Base-by-base conservation (phyloP, 306 rosid genomes). In the Quercus ilex region DNA sequence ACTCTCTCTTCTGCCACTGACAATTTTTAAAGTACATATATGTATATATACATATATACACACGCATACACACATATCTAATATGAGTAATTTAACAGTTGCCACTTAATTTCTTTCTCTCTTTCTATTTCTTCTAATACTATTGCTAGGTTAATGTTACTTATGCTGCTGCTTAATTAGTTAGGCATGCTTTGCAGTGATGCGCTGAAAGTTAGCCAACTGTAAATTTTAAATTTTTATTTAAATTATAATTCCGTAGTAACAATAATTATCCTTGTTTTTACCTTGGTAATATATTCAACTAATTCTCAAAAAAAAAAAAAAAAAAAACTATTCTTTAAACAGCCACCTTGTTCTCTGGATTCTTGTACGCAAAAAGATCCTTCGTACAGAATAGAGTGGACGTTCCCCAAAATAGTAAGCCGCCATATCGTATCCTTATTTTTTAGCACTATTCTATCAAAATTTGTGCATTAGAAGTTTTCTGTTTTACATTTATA, bases 111-210 rank as follows among this genome's bases (percentile, higher is more conserved):
- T 75, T 77, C 81, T 78, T 71, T 77, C 73, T 79, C 80, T 79
- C 83, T 85, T 81, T 79, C 80, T 80, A 51, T 19, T 14, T 13
- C 52, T 71, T 38, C 1, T n/a, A 35, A 18, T 89, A 83, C 79
- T 83, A 86, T 84, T 83, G 84, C 74, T 74, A 80, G 59, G 81
- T 55, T 28, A 25, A 15, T 28, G n/a, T 15, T 28, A 7, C 30
- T 28, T 76, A 79, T 83, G 78, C 73, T 80, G 57, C 90, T 64
- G 78, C 80, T 77, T 77, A 85, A 84, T 88, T 80, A 85, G 84
- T 88, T 80, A 86, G 89, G 88, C 89, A 86, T 85, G 88, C 93
- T 89, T 88, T 90, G 90, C 97, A 88, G 92, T 78, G 79, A 82
- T 69, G 86, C 55, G 64, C 88, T 83, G 91, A 87, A 87, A 83